Conservation (phyloP, 331 rosid species). For the Quercus phellos region DNA sequence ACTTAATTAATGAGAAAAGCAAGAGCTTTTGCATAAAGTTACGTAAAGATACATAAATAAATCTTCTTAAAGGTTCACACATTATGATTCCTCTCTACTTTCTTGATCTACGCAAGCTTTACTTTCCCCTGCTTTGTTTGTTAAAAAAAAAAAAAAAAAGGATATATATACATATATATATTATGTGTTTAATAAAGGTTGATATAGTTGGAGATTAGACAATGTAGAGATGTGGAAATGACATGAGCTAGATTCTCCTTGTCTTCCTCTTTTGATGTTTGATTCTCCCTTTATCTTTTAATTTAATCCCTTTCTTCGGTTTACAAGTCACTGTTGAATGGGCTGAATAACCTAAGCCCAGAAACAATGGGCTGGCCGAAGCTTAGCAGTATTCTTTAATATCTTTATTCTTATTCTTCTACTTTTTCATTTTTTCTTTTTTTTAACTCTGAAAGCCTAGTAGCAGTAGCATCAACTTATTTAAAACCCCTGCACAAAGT, state of each 20-base stretch:
- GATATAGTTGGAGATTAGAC: background rate
- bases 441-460: background rate
- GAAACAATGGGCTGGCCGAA: background rate
- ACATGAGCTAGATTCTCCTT: background rate
- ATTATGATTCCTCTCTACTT: background rate
- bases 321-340: background rate
- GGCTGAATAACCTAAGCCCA: background rate
- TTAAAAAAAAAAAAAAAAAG: too few relatives aligned
- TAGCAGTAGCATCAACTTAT: too few relatives aligned
- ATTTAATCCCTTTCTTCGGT: background rate
- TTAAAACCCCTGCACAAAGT: too few relatives aligned
- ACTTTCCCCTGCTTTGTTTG: background rate
- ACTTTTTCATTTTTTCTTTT: background rate
- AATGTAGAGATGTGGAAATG: background rate
- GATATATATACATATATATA: too few relatives aligned
- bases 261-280: background rate
- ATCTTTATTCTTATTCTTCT: too few relatives aligned
- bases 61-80: background rate
- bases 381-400: background rate
- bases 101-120: background rate
- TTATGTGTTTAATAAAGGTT: background rate
- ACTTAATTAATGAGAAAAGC: background rate
- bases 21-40: background rate
- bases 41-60: background rate
- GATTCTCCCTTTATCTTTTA: background rate